Percentiles rank a stretch among this genome's conserved stretches.
Evolutionary conservation across 768 basidiomycete species (phyloP).

Genomic region (Mrakia blollopis): DNA sequence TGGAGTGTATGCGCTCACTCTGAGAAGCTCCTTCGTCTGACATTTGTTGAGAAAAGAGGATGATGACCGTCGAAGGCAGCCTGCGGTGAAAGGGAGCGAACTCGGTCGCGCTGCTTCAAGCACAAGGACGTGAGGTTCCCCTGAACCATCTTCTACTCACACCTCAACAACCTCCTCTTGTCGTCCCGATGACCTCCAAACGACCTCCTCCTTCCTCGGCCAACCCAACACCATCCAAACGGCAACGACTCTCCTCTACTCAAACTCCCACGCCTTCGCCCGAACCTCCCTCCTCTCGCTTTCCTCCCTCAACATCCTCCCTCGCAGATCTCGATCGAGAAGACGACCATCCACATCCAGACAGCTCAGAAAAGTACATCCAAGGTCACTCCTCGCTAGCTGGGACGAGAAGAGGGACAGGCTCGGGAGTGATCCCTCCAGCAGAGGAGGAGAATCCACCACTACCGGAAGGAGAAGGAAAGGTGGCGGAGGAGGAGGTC

Average conservation of each 20-base stretch:
- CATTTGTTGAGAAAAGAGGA: background rate
- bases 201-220: conserved; percentile 13
- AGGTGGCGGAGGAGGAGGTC: background rate
- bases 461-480: conserved; percentile 3
- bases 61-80: background rate
- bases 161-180: background rate
- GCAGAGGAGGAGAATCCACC: background rate
- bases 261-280: conserved; percentile 12
- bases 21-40: conserved; percentile 28
- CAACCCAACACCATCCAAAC: conserved; percentile 10
- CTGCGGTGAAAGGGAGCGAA: background rate
- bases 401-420: conserved; percentile 27
- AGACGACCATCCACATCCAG: background rate
- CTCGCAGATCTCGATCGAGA: background rate
- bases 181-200: background rate
- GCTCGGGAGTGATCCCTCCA: conserved; percentile 1
- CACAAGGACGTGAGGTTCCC: background rate
- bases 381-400: conserved; percentile 8
- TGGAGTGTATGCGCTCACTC: background rate
- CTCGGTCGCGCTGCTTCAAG: background rate
- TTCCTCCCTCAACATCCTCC: background rate
- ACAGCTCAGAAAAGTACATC: conserved; percentile 8
- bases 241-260: conserved; percentile 9
- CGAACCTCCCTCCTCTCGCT: background rate
- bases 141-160: too few species aligned